Evolutionary conservation across 352 stramenopile species (phyloP).

Genomic region (Phytophthora brassicae): DNA sequence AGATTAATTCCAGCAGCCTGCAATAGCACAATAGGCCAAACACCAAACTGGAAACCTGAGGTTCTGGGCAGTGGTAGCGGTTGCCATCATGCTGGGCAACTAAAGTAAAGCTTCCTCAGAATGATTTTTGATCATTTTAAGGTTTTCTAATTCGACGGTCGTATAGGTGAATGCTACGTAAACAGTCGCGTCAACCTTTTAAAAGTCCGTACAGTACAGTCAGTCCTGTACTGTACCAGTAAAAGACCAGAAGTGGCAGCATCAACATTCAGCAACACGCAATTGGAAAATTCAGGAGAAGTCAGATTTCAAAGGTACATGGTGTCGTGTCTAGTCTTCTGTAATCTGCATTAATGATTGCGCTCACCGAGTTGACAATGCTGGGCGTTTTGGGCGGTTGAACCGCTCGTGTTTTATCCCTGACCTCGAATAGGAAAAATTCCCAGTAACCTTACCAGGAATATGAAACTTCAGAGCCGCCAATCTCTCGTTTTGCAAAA

Average conservation of each 20-base stretch:
- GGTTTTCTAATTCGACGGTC: too few relatives aligned
- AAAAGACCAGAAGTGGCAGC: conserved; percentile 9
- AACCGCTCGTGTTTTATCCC: not conserved
- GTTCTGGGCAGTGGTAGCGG: not conserved
- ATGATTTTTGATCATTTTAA: not conserved
- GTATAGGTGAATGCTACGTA: not conserved
- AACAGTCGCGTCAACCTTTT: too few relatives aligned
- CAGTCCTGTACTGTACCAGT: too few relatives aligned
- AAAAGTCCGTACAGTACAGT: not conserved
- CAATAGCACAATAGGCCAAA: conserved; percentile 7
- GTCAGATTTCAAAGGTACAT: conserved; percentile 4
- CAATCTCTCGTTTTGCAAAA: not conserved
- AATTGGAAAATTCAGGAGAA: too few relatives aligned
- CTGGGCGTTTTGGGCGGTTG: not conserved
- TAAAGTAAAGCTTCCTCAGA: not conserved
- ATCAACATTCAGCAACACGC: not conserved
- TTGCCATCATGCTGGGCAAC: not conserved
- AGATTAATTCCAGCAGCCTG: not conserved
- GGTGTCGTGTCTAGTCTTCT: conserved; percentile 15
- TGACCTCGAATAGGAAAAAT: not conserved
- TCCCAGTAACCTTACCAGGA: too few relatives aligned
- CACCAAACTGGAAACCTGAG: not conserved
- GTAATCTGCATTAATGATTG: conserved; percentile 7
- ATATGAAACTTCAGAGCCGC: too few relatives aligned
- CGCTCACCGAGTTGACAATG: not conserved